Conservation (phyloP, 2,329 filamentous ascomycete genomes). For the Verticillium zaregamsianum region DNA sequence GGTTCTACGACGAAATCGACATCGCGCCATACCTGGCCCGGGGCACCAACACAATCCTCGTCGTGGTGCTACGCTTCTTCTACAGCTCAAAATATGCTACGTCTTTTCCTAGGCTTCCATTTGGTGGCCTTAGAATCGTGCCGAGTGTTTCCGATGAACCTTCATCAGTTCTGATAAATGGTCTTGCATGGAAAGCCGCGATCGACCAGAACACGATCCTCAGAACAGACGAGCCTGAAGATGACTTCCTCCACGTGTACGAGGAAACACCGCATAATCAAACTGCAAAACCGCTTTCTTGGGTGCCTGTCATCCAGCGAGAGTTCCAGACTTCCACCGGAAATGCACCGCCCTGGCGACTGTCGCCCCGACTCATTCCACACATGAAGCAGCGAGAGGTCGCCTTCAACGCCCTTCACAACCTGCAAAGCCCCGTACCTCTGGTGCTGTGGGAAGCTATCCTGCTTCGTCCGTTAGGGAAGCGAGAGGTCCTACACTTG, state of each 20-base stretch:
- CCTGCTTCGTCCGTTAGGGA: not conserved
- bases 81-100: conserved; percentile 7
- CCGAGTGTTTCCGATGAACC: not conserved
- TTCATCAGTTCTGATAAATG: no score
- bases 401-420: not conserved
- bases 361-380: not conserved
- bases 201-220: conserved; percentile 6
- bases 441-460: no score
- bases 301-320: not conserved
- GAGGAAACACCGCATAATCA: not conserved
- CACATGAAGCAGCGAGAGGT: no score
- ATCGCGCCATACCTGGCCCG: conserved; percentile 12
- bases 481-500: not conserved
- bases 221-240: conserved; percentile 8
- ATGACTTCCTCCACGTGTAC: conserved; percentile 14
- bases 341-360: not conserved
- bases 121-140: conserved; percentile 6
- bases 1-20: conserved; percentile 20
- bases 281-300: not conserved
- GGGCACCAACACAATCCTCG: conserved; percentile 11
- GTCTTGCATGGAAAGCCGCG: conserved; percentile 5
- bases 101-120: conserved; percentile 12
- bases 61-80: conserved; percentile 15
- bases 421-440: not conserved
- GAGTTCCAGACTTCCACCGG: not conserved